phyloP scores from a whole-genome alignment of 75 land plant species.

The Selaginella tamariscina region DNA sequence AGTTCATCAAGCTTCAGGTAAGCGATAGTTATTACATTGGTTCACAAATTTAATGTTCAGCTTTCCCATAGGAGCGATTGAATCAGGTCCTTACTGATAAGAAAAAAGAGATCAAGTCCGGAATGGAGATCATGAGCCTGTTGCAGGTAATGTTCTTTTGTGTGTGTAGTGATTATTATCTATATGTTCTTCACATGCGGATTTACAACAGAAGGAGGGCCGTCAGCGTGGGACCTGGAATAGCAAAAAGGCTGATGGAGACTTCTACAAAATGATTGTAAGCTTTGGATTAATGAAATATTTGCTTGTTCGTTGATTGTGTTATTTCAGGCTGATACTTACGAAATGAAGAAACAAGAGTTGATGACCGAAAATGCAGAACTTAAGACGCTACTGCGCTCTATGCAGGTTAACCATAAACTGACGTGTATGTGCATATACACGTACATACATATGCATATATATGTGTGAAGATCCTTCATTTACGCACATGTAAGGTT shows the following conservation, averaged over 20 bases:
- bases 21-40: background rate
- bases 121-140: constrained; percentile 10
- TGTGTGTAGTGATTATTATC: too few relatives aligned
- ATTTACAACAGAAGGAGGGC: constrained; percentile 2
- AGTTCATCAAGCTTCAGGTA: constrained; percentile 9
- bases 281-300: background rate
- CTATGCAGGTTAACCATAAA: constrained; percentile 1
- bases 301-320: background rate
- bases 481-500: too few relatives aligned
- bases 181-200: background rate
- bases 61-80: background rate
- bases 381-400: background rate
- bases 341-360: constrained; percentile 4
- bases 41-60: background rate
- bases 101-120: background rate
- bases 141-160: background rate
- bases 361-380: constrained; percentile 9
- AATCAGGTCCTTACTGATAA: constrained; percentile 5
- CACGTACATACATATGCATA: background rate
- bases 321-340: background rate
- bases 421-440: background rate
- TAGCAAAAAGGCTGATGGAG: constrained; percentile 14
- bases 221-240: constrained; percentile 10
- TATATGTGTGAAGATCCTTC: background rate
- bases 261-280: constrained; percentile 13